Evolutionary conservation across 768 basidiomycete genomes (phyloP).

Genomic region (Naematelia encephala): DNA sequence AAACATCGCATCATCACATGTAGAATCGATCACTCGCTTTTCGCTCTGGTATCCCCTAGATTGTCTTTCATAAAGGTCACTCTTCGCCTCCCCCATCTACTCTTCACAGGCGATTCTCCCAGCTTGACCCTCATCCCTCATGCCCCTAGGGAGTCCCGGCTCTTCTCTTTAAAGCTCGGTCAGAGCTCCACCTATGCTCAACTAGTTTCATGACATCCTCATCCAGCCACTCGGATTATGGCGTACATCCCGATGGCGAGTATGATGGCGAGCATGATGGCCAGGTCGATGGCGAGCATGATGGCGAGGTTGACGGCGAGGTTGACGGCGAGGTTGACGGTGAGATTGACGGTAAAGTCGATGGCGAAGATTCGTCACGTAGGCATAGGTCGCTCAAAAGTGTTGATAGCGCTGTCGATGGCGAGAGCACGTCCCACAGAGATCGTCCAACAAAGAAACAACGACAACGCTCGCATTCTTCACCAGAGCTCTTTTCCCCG

Average conservation of each 20-base stretch:
- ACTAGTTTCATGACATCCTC: not conserved
- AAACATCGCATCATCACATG: too few relatives aligned
- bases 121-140: too few relatives aligned
- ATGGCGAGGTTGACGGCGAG: too few relatives aligned
- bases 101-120: too few relatives aligned
- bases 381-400: not conserved
- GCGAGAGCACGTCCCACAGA: not conserved
- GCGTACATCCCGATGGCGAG: not conserved
- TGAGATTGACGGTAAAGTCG: too few relatives aligned
- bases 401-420: not conserved
- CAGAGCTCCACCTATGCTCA: not conserved
- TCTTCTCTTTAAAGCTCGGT: not conserved
- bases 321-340: too few relatives aligned
- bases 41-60: too few relatives aligned
- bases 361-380: not conserved
- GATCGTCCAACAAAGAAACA: not conserved
- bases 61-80: too few relatives aligned
- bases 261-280: too few relatives aligned
- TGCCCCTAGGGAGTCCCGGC: not conserved
- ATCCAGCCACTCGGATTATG: not conserved
- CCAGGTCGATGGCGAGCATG: too few relatives aligned
- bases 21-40: too few relatives aligned
- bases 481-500: slow-evolving; percentile 2
- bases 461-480: slow-evolving; percentile 11
- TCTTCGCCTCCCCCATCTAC: too few relatives aligned